Evolutionary conservation across 2,329 filamentous ascomycete genomes (phyloP), one percentile per base, ranked within the genome.

Genomic region (Gnomoniopsis smithogilvyi): DNA sequence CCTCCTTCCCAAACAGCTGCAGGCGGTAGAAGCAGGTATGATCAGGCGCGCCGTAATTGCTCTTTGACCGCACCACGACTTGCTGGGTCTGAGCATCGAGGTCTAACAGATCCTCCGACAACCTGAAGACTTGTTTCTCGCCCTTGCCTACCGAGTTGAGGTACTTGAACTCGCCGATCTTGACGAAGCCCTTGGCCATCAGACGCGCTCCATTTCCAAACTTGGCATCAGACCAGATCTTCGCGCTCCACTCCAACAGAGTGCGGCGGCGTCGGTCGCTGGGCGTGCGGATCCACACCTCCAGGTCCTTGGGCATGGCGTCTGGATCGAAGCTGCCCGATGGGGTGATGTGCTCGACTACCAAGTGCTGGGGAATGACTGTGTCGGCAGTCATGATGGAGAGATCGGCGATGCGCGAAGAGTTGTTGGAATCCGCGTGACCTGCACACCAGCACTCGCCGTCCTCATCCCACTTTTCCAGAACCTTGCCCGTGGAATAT

Each of bases 391-490:
- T 79, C 45, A 84, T 72, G 19, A 96, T 83, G 10, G 82, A 83
- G 17, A 98, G 76, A 55, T 85, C 83, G 2, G 86, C 84, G 41
- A 85, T 84, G 51, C 81, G 79, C 8, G 79, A 78, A 17, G 70
- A 68, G 12, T 73, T 72, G 17, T 75, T 73, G 15, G 70, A 70
- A 51, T 79, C 74, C 12, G 68, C 64, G 0, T 75, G 74, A 3
- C 77, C 80, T 4, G 88, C 86, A 71, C 94, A 98, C 90, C 92
- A 98, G 73, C 92, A 96, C 62, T 98, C 90, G 21, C 90, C 91
- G 36, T 88, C 82, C 51, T 96, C 90, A 11, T 86, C 78, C 92
- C 93, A 96, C 3, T 78, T 74, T 1, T 74, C 69, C 2, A 96
- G 78, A 1, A 89, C 91, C 0, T 78, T 72, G n/a, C 75, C 67